phyloP scores from a whole-genome alignment of 495 filamentous ascomycete species.

The Neurospora sp. region DNA sequence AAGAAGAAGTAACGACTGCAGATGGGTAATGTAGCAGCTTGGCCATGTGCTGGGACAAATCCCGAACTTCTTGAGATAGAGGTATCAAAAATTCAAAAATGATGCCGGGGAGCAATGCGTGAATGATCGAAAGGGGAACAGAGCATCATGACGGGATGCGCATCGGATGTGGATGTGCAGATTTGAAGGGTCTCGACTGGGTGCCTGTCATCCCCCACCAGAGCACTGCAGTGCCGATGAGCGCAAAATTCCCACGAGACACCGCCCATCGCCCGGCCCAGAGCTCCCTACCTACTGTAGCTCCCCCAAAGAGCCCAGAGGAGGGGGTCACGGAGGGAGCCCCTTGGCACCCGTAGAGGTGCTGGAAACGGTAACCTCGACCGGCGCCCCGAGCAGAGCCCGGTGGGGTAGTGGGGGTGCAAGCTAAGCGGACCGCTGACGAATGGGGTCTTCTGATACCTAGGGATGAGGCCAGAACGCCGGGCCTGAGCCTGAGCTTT shows the following conservation, averaged over 20 bases:
- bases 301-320: background rate
- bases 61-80: background rate
- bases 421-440: constrained; percentile 4
- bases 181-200: background rate
- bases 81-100: background rate
- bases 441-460: constrained; percentile 2
- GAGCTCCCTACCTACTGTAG: background rate
- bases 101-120: background rate
- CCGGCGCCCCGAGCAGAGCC: background rate
- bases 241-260: background rate
- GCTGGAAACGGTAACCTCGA: background rate
- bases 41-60: background rate
- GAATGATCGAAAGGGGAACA: background rate
- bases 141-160: background rate
- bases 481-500: background rate
- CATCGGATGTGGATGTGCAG: background rate
- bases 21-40: background rate
- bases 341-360: background rate
- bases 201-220: background rate
- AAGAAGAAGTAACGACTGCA: background rate
- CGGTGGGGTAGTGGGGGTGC: constrained; percentile 24
- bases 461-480: background rate
- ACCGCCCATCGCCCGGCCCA: background rate
- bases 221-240: background rate
- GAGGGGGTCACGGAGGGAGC: background rate